Evolutionary conservation across 2,329 filamentous ascomycete genomes (phyloP).

Genomic region (Aschersonia sp.): DNA sequence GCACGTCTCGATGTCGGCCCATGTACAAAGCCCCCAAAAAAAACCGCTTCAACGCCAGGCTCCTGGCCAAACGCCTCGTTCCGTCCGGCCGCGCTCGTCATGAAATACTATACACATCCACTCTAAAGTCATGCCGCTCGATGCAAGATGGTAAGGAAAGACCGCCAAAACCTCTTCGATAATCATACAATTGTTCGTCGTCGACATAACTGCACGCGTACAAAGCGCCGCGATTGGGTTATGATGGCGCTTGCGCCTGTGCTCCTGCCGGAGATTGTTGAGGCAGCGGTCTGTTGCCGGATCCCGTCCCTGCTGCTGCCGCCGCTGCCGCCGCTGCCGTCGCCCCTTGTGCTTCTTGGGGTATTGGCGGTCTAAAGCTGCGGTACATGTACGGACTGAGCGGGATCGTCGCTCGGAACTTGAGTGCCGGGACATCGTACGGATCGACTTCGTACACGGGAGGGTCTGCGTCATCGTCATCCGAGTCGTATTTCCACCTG

Average conservation of each 20-base stretch:
- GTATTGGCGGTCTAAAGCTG: conserved; percentile 19
- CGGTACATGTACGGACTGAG: conserved; percentile 27
- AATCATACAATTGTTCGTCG: conserved; percentile 9
- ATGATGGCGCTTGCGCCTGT: conserved; percentile 13
- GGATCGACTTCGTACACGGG: conserved; percentile 64
- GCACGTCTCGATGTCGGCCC: too few relatives aligned
- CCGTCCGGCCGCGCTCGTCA: too few relatives aligned
- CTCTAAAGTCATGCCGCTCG: too few relatives aligned
- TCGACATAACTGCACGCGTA: not conserved
- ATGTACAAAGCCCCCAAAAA: too few relatives aligned
- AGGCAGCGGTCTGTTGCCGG: conserved; percentile 2
- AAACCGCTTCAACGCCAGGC: too few relatives aligned
- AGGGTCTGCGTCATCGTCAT: conserved; percentile 72
- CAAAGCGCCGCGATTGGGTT: not conserved
- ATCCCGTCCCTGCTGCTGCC: conserved; percentile 3
- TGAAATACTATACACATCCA: too few relatives aligned
- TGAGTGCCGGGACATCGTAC: conserved; percentile 42
- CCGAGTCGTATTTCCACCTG: conserved; percentile 76
- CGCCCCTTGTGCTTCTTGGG: conserved; percentile 13
- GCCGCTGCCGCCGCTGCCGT: conserved; percentile 9
- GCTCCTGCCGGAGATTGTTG: conserved; percentile 7
- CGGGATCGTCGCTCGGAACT: conserved; percentile 45
- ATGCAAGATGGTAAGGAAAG: not conserved
- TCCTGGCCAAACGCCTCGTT: too few relatives aligned
- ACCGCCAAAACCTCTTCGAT: conserved; percentile 1